A percentile compares a stretch with the other conserved stretches of the same genome.
These are phyloP conservation scores for Penicillium argentinense DNA, from an alignment of 495 filamentous ascomycete genomes.

Conservation along the genomic window DNA sequence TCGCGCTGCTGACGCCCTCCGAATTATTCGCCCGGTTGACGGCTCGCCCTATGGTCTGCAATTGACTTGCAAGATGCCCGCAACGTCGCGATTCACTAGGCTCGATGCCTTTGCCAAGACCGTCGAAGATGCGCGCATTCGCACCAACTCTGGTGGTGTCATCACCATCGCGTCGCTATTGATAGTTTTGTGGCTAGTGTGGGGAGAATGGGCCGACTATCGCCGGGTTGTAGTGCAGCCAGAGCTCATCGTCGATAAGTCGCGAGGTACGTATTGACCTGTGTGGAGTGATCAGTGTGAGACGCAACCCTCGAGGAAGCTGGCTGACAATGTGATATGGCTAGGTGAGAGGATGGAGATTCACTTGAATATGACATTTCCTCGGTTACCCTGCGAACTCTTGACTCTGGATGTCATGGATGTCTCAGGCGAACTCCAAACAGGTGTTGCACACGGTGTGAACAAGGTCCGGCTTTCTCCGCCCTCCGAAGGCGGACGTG, in stretches of 20 bases:
- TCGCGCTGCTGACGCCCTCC: conserved; percentile 2
- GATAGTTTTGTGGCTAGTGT: conserved; percentile 81
- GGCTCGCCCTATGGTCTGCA: conserved; percentile 29
- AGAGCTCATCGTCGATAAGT: conserved; percentile 95
- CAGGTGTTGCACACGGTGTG: conserved; percentile 88
- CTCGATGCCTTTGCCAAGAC: conserved; percentile 99
- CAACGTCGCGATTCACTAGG: conserved; percentile 83
- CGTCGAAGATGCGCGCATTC: conserved; percentile 94
- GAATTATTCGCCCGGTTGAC: background rate
- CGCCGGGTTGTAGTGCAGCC: conserved; percentile 81
- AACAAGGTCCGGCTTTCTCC: conserved; percentile 80
- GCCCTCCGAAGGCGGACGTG: conserved; percentile 69
- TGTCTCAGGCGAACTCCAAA: conserved; percentile 93
- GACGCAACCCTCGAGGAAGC: too few species aligned
- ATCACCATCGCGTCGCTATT: conserved; percentile 89
- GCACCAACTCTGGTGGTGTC: conserved; percentile 95
- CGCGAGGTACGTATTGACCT: conserved; percentile 67
- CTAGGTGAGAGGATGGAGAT: conserved; percentile 97
- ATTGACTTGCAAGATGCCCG: conserved; percentile 43
- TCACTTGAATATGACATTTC: conserved; percentile 96
- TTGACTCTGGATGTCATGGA: conserved; percentile 98
- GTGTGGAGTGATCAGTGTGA: background rate
- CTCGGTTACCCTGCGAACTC: conserved; percentile 89
- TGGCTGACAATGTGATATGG: conserved; percentile 5
- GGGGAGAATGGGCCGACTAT: conserved; percentile 96